Evolutionary conservation across 352 stramenopile genomes (phyloP), one percentile per base, ranked within the genome.

Genomic region (Phytophthora crassamura): DNA sequence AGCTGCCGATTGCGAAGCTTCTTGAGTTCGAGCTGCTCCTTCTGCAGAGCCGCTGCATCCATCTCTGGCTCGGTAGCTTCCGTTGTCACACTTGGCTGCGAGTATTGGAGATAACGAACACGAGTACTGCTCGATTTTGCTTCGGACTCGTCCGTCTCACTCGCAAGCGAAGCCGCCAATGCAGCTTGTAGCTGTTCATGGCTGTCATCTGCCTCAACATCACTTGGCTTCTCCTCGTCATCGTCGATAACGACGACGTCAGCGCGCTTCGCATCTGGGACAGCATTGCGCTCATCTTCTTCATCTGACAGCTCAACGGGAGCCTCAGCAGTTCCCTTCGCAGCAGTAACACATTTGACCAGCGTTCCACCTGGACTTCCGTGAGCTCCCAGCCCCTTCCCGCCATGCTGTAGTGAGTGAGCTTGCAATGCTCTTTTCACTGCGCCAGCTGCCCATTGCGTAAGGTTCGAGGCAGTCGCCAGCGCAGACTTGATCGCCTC

Each of bases 371-470:
- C 20, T 33, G 51, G 47, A 39, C 45, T 60, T 62, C 51, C 64
- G 47, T 52, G 20, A 57, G 35, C 33, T 25, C 32, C 50, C 46
- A 59, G 16, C 32, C 35, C 22, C 22, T 25, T 59, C 40, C 51
- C 54, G 40, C 68, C 70, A 59, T 83, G 67, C n/a, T 80, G 75
- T 36, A 72, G 61, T 25, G 77, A 81, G 57, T 95, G 86, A 30
- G 89, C 68, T 61, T 84, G 77, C 33, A 93, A 59, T 40, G 87
- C 87, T 49, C 84, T 75, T 45, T 85, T 74, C 0, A 95, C 85
- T 36, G 87, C 87, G 45, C 87, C 87, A 42, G 86, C 87, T 45
- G 87, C 85, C 87, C 87, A 95, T 84, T 95, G 87, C 75, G 87
- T 95, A 14, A 95, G 73, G 51, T 95, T 95, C 0, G 87, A 92